Evolutionary conservation across 305 asterid species (phyloP), one percentile per base, ranked within the genome.

Genomic region (Fraxinus platypoda): DNA sequence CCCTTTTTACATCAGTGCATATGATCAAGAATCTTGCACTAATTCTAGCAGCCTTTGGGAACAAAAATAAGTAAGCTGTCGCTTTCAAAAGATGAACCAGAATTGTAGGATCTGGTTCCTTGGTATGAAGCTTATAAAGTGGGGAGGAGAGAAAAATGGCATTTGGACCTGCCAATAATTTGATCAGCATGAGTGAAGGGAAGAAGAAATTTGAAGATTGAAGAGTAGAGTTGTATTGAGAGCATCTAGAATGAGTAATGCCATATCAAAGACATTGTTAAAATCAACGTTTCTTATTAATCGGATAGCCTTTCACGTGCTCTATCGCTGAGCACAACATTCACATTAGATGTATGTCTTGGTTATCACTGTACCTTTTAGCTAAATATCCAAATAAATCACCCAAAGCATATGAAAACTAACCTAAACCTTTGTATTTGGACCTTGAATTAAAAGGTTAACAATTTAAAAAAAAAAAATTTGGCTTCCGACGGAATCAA

Each of bases 341-440:
- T 57, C 59, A 49, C 62, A 28, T 13, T 46, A 78, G 19, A 23
- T 23, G 33, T 23, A 49, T 70, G 11, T 78, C 76, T 57, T 81
- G 76, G 64, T 31, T 75, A 34, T 59, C 13, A 46, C 28, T 43
- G 52, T 25, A 2, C 38, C 43, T 64, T 72, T 75, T 35, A 76
- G 76, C 81, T 80, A 71, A 23, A 37, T 75, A 68, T 77, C 77
- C 26, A 41, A 82, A 76, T 6, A 80, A 57, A 83, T 54, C 72
- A 81, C 21, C 81, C 26, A 79, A 78, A 59, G 41, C 81, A 74
- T 78, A 78, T 64, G 19, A 78, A 74, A 77, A 4, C 64, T 37
- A 76, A 75, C 52, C 26, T 5, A 80, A 72, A 73, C 23, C 62
- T 34, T 59, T 80, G 85, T 33, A 41, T 26, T 37, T 68, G 11